These are phyloP conservation scores for Colletotrichum sp. DNA, from an alignment of 2,329 filamentous ascomycete genomes.

Conservation along the genomic window DNA sequence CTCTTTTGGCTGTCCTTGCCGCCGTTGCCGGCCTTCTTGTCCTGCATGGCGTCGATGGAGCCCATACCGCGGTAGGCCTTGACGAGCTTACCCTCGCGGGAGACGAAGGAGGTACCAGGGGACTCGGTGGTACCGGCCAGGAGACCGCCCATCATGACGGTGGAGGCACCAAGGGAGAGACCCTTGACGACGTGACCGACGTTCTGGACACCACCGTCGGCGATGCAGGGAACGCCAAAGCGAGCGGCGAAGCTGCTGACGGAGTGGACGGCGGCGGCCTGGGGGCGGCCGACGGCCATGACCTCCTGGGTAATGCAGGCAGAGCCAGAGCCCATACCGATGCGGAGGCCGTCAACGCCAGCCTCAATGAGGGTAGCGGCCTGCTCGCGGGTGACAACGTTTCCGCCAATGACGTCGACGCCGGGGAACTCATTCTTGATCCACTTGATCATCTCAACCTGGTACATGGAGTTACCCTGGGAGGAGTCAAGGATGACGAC, in stretches of 20 bases:
- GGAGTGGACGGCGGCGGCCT: slow-evolving; percentile 90
- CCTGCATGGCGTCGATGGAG: slow-evolving; percentile 98
- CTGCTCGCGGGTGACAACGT: slow-evolving; percentile 97
- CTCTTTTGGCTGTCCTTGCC: slow-evolving; percentile 75
- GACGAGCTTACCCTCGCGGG: slow-evolving; percentile 94
- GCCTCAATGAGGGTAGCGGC: slow-evolving; percentile 90
- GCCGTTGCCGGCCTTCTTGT: slow-evolving; percentile 88
- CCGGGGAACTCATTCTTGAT: slow-evolving; percentile 85
- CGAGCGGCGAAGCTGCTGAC: slow-evolving; percentile 88
- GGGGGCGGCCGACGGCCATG: slow-evolving; percentile 97
- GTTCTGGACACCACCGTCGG: slow-evolving; percentile 97
- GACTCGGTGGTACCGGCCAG: slow-evolving; percentile 97
- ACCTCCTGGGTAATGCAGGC: slow-evolving; percentile 99
- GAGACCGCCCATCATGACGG: slow-evolving; percentile 99
- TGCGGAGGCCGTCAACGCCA: slow-evolving; percentile 93
- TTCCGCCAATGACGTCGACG: slow-evolving; percentile 95
- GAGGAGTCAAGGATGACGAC: slow-evolving; percentile 95
- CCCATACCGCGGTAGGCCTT: slow-evolving; percentile 99
- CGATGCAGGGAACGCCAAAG: slow-evolving; percentile 97
- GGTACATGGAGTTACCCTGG: slow-evolving; percentile 98
- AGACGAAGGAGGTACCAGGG: slow-evolving; percentile 95
- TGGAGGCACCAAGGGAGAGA: slow-evolving; percentile 89
- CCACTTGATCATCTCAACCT: slow-evolving; percentile 98
- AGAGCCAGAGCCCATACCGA: slow-evolving; percentile 98
- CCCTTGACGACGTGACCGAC: slow-evolving; percentile 99